Evolutionary conservation across 2,329 filamentous ascomycete genomes (phyloP).

Genomic region (Colletotrichum tabaci): DNA sequence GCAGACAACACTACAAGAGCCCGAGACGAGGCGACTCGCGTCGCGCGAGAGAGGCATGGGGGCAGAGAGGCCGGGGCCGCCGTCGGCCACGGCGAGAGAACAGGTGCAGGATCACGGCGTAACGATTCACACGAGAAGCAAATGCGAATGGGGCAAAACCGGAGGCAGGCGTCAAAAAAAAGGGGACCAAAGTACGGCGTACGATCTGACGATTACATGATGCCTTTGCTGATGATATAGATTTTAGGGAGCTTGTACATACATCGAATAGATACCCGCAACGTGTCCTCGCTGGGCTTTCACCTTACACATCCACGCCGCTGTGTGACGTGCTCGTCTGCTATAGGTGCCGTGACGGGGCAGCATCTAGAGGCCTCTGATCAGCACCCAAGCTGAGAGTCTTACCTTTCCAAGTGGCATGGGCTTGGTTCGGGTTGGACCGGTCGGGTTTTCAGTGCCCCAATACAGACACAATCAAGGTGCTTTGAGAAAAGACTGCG

Average conservation of each 20-base stretch:
- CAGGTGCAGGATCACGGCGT: conserved; percentile 34
- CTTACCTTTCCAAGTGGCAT: not conserved
- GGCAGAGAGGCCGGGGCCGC: not conserved
- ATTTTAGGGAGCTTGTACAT: conserved; percentile 42
- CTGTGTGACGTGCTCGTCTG: not conserved
- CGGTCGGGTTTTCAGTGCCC: not conserved
- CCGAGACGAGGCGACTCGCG: conserved; percentile 9
- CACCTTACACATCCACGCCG: not conserved
- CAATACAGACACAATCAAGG: not conserved
- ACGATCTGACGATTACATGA: conserved; percentile 35
- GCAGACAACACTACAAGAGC: not conserved
- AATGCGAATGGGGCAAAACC: conserved; percentile 26
- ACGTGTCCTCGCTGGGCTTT: conserved; percentile 36
- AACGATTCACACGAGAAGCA: conserved; percentile 37
- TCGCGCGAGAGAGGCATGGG: not conserved
- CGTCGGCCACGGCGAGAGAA: not conserved
- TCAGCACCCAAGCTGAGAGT: not conserved
- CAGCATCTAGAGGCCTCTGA: not conserved
- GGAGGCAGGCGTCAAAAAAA: conserved; percentile 39
- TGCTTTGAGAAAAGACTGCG: too few species aligned
- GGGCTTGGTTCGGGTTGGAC: not conserved
- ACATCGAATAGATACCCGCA: conserved; percentile 44
- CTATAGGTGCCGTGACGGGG: not conserved
- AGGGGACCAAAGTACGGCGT: conserved; percentile 39
- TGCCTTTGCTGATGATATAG: conserved; percentile 40